phyloP scores from a whole-genome alignment of 192 early-diverging fungal genomes.

The Gaertneriomyces sp. region DNA sequence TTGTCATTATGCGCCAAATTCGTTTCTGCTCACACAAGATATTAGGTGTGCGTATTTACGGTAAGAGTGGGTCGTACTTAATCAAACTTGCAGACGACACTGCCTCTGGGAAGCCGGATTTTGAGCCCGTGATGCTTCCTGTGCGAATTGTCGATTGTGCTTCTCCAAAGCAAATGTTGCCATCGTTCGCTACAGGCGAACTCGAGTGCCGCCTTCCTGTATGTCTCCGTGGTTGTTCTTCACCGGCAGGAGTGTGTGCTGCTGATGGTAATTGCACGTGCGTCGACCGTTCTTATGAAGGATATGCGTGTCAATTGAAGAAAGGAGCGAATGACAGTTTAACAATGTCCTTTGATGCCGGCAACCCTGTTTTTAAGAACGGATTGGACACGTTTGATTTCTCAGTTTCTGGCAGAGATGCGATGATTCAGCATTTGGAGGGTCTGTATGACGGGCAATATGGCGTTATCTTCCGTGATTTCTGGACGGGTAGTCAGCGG shows the following conservation, averaged over 20 bases:
- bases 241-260: slow-evolving; percentile 20
- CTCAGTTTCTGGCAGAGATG: slow-evolving; percentile 7
- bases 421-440: slow-evolving; percentile 1
- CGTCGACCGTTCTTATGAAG: slow-evolving; percentile 19
- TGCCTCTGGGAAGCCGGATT: too few relatives aligned
- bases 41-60: too few relatives aligned
- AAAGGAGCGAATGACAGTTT: slow-evolving; percentile 20
- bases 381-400: neutral
- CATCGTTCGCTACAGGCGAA: neutral
- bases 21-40: too few relatives aligned
- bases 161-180: too few relatives aligned
- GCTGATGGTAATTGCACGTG: slow-evolving; percentile 26
- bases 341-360: neutral
- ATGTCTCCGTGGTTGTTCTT: slow-evolving; percentile 6
- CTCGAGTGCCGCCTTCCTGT: slow-evolving; percentile 5
- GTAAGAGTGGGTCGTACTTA: too few relatives aligned
- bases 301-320: slow-evolving; percentile 13
- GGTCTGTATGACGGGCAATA: neutral
- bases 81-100: too few relatives aligned
- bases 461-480: slow-evolving; percentile 19
- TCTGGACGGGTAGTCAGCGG: neutral
- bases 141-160: too few relatives aligned
- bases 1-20: too few relatives aligned
- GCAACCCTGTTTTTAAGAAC: too few relatives aligned
- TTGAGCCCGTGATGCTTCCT: too few relatives aligned